Evolutionary conservation across 2,329 filamentous ascomycete genomes (phyloP).

Genomic region (Penicillium decumbens): DNA sequence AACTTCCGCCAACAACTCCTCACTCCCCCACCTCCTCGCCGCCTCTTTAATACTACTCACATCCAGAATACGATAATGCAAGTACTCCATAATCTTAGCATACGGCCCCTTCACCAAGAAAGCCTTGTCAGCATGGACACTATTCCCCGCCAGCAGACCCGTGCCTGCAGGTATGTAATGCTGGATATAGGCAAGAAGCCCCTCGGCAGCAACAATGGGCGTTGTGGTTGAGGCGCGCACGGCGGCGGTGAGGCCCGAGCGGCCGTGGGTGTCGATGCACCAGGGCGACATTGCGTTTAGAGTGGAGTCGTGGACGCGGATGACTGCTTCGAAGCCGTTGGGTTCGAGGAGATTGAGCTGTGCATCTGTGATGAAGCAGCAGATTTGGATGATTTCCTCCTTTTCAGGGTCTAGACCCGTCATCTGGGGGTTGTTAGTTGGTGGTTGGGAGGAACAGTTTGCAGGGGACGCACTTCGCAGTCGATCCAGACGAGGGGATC

Average conservation of each 20-base stretch:
- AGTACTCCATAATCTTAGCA: conserved; percentile 63
- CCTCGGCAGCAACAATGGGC: conserved; percentile 65
- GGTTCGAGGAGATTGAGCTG: conserved; percentile 71
- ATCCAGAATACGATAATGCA: conserved; percentile 88
- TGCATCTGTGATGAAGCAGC: conserved; percentile 82
- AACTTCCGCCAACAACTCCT: conserved; percentile 55
- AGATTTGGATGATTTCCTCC: conserved; percentile 86
- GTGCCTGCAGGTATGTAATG: conserved; percentile 61
- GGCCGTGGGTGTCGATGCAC: conserved; percentile 75
- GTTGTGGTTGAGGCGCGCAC: conserved; percentile 70
- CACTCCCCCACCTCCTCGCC: conserved; percentile 69
- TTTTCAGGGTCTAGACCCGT: conserved; percentile 73
- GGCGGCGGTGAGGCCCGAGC: conserved; percentile 73
- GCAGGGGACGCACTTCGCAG: conserved; percentile 53
- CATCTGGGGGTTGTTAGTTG: conserved; percentile 60
- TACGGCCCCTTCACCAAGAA: conserved; percentile 77
- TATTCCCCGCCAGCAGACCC: conserved; percentile 83
- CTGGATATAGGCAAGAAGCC: conserved; percentile 73
- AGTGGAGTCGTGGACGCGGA: conserved; percentile 66
- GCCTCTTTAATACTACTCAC: conserved; percentile 92
- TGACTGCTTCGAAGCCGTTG: conserved; percentile 70
- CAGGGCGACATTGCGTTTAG: conserved; percentile 82
- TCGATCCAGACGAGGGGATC: conserved; percentile 84
- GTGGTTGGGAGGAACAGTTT: neutral
- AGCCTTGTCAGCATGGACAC: conserved; percentile 79